phyloP scores from a whole-genome alignment of 805 yeast genomes.

The Teunomyces cretensis region DNA sequence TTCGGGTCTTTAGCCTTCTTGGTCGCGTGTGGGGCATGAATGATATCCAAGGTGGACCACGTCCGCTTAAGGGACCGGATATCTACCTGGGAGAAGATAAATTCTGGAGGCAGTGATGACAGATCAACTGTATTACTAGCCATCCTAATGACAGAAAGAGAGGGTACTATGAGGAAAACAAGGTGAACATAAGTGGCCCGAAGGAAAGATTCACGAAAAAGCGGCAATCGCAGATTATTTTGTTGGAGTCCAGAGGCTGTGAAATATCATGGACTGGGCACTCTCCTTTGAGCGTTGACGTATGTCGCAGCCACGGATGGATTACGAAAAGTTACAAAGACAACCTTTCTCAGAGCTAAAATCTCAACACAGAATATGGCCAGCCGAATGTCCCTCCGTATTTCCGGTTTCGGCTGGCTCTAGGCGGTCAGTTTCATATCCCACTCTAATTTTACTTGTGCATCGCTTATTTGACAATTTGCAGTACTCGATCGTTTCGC shows the following conservation, averaged over 20 bases:
- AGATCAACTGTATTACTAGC: background rate
- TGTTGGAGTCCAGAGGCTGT: no score
- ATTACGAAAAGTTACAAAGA: no score
- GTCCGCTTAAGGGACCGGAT: conserved; percentile 5
- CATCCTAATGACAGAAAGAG: background rate
- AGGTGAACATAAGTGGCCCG: background rate
- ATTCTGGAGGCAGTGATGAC: background rate
- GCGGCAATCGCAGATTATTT: no score
- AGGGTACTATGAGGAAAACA: background rate
- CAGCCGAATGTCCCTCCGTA: background rate
- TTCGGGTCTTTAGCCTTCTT: background rate
- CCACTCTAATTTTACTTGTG: background rate
- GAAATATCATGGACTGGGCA: no score
- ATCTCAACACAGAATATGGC: no score
- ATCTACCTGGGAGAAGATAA: conserved; percentile 6
- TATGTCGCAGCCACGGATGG: no score
- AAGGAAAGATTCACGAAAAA: no score
- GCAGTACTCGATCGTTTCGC: background rate
- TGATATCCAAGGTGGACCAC: conserved; percentile 10
- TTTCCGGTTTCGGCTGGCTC: background rate
- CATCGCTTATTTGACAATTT: background rate
- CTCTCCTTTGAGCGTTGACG: no score
- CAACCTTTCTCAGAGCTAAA: no score
- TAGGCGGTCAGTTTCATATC: background rate
- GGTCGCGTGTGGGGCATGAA: background rate